Percentiles rank a stretch among this genome's conserved stretches.
phyloP scores from a whole-genome alignment of 139 green algal species.

The Astrephomene gubernaculifera region DNA sequence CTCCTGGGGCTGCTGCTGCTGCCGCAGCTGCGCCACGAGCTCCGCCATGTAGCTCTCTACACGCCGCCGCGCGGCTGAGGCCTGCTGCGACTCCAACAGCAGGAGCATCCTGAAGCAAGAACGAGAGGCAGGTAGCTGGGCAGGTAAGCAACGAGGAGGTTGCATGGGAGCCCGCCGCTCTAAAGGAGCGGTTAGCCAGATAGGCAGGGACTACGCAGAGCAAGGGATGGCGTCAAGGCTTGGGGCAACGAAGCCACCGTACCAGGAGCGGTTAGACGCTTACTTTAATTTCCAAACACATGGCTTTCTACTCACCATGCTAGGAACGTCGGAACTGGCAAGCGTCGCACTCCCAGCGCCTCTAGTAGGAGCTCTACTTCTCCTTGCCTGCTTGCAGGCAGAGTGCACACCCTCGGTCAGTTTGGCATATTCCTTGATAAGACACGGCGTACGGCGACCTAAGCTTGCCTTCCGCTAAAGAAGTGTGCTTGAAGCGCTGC shows the following conservation, averaged over 20 bases:
- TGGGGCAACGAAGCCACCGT: background rate
- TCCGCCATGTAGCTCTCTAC: conserved; percentile 13
- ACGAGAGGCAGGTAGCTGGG: background rate
- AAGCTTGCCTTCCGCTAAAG: conserved; percentile 1
- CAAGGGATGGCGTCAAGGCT: background rate
- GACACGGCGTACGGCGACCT: background rate
- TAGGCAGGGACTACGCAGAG: background rate
- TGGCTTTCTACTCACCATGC: conserved; percentile 7
- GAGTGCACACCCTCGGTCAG: background rate
- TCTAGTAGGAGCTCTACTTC: background rate
- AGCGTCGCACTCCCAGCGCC: background rate
- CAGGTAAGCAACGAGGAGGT: too few species aligned
- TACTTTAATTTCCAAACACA: background rate
- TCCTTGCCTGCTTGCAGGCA: background rate
- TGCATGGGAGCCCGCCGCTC: background rate
- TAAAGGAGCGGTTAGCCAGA: background rate
- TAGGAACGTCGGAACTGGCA: conserved; percentile 3
- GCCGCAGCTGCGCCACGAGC: background rate
- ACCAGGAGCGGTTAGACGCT: background rate
- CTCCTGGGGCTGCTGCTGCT: background rate
- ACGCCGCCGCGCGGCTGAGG: background rate
- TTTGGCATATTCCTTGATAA: background rate
- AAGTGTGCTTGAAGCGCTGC: conserved; percentile 11
- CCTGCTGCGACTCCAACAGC: conserved; percentile 4
- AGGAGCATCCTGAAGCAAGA: background rate